Conservation (phyloP, 2,329 filamentous ascomycete species). For the Colletotrichum salicis region DNA sequence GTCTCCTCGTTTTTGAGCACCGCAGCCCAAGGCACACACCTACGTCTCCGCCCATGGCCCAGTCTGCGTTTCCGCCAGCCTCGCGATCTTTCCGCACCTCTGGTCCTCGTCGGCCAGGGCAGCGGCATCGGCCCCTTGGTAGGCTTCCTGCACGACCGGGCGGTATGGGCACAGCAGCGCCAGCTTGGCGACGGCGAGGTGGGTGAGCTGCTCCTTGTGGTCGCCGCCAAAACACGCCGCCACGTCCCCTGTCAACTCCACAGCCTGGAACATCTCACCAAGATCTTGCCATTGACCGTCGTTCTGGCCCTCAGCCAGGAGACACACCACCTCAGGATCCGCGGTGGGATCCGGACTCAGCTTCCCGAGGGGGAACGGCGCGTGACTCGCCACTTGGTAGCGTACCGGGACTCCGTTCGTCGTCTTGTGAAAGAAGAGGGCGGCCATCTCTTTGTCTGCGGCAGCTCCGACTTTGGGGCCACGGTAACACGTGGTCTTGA, state of each 20-base stretch:
- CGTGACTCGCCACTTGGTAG: conserved; percentile 11
- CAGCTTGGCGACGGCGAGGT: neutral
- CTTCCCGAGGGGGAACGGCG: neutral
- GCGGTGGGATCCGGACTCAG: conserved; percentile 6
- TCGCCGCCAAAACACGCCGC: conserved; percentile 21
- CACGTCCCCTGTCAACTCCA: conserved; percentile 25
- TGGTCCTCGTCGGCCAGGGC: conserved; percentile 21
- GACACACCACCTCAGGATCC: conserved; percentile 23
- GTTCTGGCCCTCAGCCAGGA: conserved; percentile 26
- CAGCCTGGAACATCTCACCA: conserved; percentile 17
- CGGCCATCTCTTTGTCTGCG: conserved; percentile 29
- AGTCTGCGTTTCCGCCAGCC: conserved; percentile 27
- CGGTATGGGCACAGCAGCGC: neutral
- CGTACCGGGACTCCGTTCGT: conserved; percentile 5
- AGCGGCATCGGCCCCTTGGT: conserved; percentile 21
- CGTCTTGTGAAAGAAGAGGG: conserved; percentile 10
- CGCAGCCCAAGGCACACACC: conserved; percentile 7
- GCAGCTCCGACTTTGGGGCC: conserved; percentile 25
- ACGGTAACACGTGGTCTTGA: conserved; percentile 20
- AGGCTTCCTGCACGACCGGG: conserved; percentile 29
- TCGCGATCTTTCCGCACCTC: conserved; percentile 8
- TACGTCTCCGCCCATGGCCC: conserved; percentile 29
- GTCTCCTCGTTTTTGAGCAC: conserved; percentile 23
- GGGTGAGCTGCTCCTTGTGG: conserved; percentile 16
- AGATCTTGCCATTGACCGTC: conserved; percentile 9